Evolutionary conservation across 1,284 basidiomycete genomes (phyloP), one percentile per base, ranked within the genome.

Genomic region (Athelia psychrophila): DNA sequence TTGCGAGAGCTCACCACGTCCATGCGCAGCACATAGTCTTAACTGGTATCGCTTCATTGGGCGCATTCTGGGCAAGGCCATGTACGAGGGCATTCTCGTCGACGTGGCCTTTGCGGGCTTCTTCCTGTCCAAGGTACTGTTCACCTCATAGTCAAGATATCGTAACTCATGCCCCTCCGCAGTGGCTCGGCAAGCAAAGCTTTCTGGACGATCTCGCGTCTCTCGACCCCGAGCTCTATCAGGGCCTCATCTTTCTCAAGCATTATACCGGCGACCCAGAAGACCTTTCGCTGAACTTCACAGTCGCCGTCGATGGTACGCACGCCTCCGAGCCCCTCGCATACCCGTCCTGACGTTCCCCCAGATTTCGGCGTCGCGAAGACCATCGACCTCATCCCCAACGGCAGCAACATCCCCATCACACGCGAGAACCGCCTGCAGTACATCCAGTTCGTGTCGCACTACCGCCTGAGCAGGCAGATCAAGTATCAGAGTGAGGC

Each of bases 21-120:
- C 16, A 35, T 25, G 22, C 33, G 8, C 56, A 93, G 90, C 80
- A 0, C 86, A 92, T 62, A 95, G 86, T 64, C 74, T 97, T 49
- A 82, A 83, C 44, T 99, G 97, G 97, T 99, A 95, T 67, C 80
- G 86, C 2, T 99, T 98, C 70, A 86, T 98, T 54, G 96, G 97
- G 0, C 79, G 93, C 0, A 90, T 99, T 22, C 76, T 98, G 0
- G 96, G 95, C 10, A 98, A 98, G 67, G 96, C 96, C 0, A 78
- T 99, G 61, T 99, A 99, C 65, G 93, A 98, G 51, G 95, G 95
- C 2, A 98, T 99, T 48, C 76, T 99, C 6, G 86, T 97, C n/a
- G 94, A 98, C 60, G 91, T 96, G 3, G 90, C 90, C 1, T 98
- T 99, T 70, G 95, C 97, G 1, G 85, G 86, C 8, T 99, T 99